Conservation (phyloP, 1,139 yeast species). For the Diutina neorugosa region DNA sequence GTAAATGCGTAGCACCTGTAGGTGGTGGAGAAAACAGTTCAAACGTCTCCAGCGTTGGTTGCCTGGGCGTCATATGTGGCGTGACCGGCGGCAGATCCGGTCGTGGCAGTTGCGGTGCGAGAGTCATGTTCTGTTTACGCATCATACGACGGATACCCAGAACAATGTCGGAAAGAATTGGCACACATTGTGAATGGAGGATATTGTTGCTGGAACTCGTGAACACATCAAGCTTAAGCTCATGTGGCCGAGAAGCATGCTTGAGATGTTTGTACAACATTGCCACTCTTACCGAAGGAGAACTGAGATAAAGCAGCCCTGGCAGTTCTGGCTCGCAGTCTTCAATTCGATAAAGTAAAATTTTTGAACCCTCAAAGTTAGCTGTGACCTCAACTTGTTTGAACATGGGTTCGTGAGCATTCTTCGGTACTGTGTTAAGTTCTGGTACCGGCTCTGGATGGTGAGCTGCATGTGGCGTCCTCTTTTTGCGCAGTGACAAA, state of each 20-base stretch:
- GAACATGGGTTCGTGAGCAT: slow-evolving; percentile 14
- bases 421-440: not conserved
- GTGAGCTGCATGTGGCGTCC: not conserved
- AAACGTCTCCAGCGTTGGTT: not conserved
- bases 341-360: slow-evolving; percentile 37
- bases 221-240: slow-evolving; percentile 38
- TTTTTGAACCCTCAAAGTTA: slow-evolving; percentile 61
- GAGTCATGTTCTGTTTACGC: slow-evolving; percentile 7
- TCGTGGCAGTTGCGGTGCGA: not conserved
- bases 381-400: slow-evolving; percentile 40
- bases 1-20: not conserved
- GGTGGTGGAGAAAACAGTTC: not conserved
- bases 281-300: slow-evolving; percentile 65
- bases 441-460: not conserved
- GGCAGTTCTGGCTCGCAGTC: slow-evolving; percentile 23
- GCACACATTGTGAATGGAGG: slow-evolving; percentile 64
- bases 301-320: slow-evolving; percentile 52
- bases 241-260: slow-evolving; percentile 23
- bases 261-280: slow-evolving; percentile 20
- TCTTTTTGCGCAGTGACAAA: slow-evolving; percentile 11
- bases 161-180: slow-evolving; percentile 53
- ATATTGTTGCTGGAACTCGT: slow-evolving; percentile 68
- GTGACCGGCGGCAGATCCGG: not conserved
- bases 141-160: slow-evolving; percentile 27
- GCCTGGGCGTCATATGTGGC: not conserved